A percentile compares a stretch with the other conserved stretches of the same genome.
These are phyloP conservation scores for Carex pumila DNA, from an alignment of 176 grass and related monocot genomes.

Conservation along the genomic window DNA sequence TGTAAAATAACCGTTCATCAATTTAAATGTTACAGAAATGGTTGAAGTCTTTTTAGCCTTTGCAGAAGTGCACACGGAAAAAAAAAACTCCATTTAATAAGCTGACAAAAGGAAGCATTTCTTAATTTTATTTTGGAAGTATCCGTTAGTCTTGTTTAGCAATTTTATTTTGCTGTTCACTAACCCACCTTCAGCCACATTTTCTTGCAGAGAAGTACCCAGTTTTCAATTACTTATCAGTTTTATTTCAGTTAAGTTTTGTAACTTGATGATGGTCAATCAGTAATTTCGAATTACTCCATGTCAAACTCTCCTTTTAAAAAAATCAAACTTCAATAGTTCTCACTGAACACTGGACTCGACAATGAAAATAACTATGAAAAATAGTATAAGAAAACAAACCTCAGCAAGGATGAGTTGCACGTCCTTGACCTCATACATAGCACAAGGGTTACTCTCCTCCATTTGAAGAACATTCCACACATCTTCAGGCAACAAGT, in stretches of 20 bases:
- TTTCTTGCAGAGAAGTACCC: background rate
- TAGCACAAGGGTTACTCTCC: conserved; percentile 45
- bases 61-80: background rate
- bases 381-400: conserved; percentile 8
- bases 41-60: background rate
- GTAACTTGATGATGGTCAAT: background rate
- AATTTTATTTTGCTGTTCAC: background rate
- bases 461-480: conserved; percentile 45
- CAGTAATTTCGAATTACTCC: background rate
- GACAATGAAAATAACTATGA: background rate
- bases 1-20: background rate
- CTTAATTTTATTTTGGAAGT: background rate
- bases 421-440: conserved; percentile 89
- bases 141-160: background rate
- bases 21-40: background rate
- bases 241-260: background rate
- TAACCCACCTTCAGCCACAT: background rate
- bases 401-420: conserved; percentile 90
- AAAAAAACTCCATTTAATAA: background rate
- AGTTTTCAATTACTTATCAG: background rate
- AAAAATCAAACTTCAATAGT: background rate
- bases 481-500: conserved; percentile 56
- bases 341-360: background rate
- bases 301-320: background rate
- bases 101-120: background rate